Evolutionary conservation across 2,329 filamentous ascomycete genomes (phyloP), one percentile per base, ranked within the genome.

Genomic region (Tolypocladium album): DNA sequence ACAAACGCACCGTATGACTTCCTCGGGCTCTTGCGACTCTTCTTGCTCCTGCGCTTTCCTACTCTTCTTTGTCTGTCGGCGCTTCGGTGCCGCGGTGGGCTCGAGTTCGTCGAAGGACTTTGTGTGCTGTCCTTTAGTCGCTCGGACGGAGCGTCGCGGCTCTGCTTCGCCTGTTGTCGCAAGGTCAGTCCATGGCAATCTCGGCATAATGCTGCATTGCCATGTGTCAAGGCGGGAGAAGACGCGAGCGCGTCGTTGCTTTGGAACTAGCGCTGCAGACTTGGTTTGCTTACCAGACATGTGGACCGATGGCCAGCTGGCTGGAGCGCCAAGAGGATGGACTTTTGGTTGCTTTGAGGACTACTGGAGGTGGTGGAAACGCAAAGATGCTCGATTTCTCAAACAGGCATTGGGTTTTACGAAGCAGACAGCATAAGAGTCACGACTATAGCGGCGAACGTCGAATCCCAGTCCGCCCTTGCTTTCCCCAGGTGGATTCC

Each of bases 111-210:
- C 92, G 67, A 91, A 87, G 65, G 89, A 88, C 75, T 96, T 96
- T 34, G 86, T 88, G 75, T 97, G 92, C 69, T 97, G 92, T 71
- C 94, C 94, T 72, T 99, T 99, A 64, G 94, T 99, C 68, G 93
- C 92, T 69, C 94, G 89, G 65, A 94, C 92, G 52, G 94, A 99
- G 71, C 94, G 90, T 73, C 94, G 88, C 61, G 92, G 90, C 82
- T 97, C 93, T 61, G 77, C 74, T 74, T 85, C 81, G 71, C 73
- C 73, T 75, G 67, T 59, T 13, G 39, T 27, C 13, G 50, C n/a
- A 22, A 8, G n/a, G 61, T 66, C 56, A 66, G 64, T 59, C 56
- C 2, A 47, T 58, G 24, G 55, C 62, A 56, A 45, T 63, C 42
- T 63, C 56, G 61, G 38, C 17, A 56, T 43, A 38, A 50, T 61